phyloP scores from a whole-genome alignment of 208 protist species.

The Acanthamoeba triangularis region DNA sequence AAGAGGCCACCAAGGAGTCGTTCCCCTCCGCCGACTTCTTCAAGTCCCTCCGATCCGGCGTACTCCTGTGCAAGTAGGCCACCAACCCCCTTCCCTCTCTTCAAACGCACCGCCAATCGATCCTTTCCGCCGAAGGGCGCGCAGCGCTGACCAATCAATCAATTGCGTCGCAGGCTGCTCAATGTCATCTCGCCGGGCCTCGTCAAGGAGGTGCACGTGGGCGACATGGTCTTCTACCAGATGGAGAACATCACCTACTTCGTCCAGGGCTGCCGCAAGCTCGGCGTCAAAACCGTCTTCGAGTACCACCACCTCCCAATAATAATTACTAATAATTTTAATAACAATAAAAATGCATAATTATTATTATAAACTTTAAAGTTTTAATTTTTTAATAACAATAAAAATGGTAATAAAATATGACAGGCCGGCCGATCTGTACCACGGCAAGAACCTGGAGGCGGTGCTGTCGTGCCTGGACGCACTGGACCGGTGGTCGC shows the following conservation, averaged over 20 bases:
- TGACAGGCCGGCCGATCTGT: constrained; percentile 20
- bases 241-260: constrained; percentile 74
- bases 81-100: background rate
- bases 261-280: constrained; percentile 23
- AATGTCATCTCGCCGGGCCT: constrained; percentile 47
- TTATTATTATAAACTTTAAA: too few species aligned
- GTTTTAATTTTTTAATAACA: too few species aligned
- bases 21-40: constrained; percentile 60
- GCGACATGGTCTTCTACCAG: constrained; percentile 60
- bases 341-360: too few species aligned
- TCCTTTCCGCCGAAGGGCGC: too few species aligned
- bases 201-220: constrained; percentile 33
- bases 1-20: background rate
- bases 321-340: too few species aligned
- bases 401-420: background rate
- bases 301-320: background rate
- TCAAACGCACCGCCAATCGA: background rate
- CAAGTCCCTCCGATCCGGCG: constrained; percentile 11
- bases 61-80: constrained; percentile 71
- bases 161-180: background rate
- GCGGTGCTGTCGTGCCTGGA: constrained; percentile 61
- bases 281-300: constrained; percentile 66
- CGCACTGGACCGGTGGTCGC: constrained; percentile 14
- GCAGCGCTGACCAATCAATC: background rate
- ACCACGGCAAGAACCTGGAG: constrained; percentile 26